Base-by-base conservation (phyloP, 345 rosid species). In the Ceriops decandra region DNA sequence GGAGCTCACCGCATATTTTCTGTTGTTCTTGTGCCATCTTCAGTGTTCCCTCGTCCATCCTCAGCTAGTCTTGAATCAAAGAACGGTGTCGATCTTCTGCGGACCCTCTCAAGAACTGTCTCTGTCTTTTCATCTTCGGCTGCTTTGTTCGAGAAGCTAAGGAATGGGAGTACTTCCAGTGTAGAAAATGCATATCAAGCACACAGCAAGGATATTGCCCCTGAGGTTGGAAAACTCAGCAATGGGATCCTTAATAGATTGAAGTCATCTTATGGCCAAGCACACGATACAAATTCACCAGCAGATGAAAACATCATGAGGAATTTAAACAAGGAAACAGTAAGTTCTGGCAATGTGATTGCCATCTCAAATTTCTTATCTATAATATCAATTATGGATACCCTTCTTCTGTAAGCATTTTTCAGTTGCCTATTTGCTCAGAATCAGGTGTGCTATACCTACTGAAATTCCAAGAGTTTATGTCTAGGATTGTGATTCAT, bases 91-190 rank as follows among this genome's bases (percentile, higher is more conserved):
- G 83, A 82, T 64, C 83, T 88, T 83, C 79, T 86, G 56, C 84
- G 92, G 73, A 82, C 97, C 8, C 92, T 95, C 57, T 92, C 97
- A 49, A 92, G 98, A 86, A 87, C 91, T 26, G 98, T 91, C 19
- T 95, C 96, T 54, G 99, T 86, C 72, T 95, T 95, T 82, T 95
- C 99, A 82, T 95, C 99, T 54, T 95, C 98, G 17, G 96, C 98
- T 75, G 99, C 99, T 67, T 92, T 95, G 71, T 92, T 92, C 72
- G 92, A 95, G 79, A 92, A 95, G 91, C 79, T 90, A 64, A 84
- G 71, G 81, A 86, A 74, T 57, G 90, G 82, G 22, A 95, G 82
- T 76, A 56, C 82, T 67, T 72, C 74, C 22, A 73, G 75, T 0
- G 79, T 68, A 75, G 81, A 78, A 71, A 67, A 56, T 59, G 54